A percentile compares a stretch with the other conserved stretches of the same genome.
Conservation (phyloP, 2,329 filamentous ascomycete genomes). For the Sporothrix humicola region DNA sequence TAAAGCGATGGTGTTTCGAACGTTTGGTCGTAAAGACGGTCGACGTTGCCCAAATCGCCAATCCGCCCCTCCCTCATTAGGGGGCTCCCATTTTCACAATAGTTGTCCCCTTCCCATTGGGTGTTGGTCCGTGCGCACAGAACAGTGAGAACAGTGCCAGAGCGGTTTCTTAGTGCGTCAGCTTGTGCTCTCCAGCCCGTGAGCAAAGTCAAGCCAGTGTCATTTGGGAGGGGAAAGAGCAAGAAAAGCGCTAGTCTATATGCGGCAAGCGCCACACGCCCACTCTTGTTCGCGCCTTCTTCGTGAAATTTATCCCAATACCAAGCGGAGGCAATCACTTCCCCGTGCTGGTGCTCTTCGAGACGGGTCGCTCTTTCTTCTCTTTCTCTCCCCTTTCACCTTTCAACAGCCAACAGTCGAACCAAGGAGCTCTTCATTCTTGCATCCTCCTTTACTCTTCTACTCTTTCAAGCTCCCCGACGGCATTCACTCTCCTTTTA, state of each 20-base stretch:
- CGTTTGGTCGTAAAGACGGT: constrained; percentile 29
- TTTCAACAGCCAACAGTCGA: constrained; percentile 12
- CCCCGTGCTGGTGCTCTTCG: neutral
- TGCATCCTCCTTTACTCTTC: neutral
- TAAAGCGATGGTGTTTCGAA: constrained; percentile 13
- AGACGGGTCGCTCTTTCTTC: neutral
- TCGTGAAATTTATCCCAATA: constrained; percentile 28
- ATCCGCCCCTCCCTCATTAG: constrained; percentile 36
- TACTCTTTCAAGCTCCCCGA: neutral
- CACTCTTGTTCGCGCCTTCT: constrained; percentile 22
- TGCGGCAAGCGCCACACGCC: constrained; percentile 31
- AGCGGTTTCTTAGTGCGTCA: neutral
- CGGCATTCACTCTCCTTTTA: neutral
- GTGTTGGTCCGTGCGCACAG: constrained; percentile 36
- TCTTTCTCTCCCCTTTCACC: neutral
- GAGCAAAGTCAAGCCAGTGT: too few relatives aligned
- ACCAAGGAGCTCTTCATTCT: neutral
- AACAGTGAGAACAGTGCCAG: constrained; percentile 12
- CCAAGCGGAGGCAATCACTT: constrained; percentile 1
- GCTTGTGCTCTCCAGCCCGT: neutral
- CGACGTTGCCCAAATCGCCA: constrained; percentile 33
- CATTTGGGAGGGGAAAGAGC: neutral
- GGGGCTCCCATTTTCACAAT: constrained; percentile 38
- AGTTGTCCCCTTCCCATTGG: constrained; percentile 38
- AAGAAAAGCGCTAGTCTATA: constrained; percentile 29